Conservation (phyloP, 495 filamentous ascomycete genomes). For the Physcia stellaris region DNA sequence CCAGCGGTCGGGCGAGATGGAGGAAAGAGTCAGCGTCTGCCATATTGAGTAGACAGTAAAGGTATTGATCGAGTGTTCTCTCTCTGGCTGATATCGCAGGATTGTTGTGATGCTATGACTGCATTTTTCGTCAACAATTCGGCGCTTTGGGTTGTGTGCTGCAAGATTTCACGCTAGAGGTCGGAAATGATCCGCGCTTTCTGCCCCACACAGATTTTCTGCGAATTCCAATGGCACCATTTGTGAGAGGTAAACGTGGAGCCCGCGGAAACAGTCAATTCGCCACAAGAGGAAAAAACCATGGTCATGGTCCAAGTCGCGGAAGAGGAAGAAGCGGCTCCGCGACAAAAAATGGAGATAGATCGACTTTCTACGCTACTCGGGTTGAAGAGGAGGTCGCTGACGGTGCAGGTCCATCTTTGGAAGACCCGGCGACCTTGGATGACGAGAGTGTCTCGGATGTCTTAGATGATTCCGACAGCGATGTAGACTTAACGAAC, state of each 20-base stretch:
- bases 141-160: too few relatives aligned
- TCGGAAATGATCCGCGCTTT: too few relatives aligned
- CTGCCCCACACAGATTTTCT: too few relatives aligned
- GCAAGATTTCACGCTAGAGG: too few relatives aligned
- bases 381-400: constrained; percentile 10
- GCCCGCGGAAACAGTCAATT: constrained; percentile 7
- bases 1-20: constrained; percentile 85
- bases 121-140: too few relatives aligned
- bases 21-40: constrained; percentile 74
- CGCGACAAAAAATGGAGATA: neutral
- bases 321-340: constrained; percentile 5
- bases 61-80: neutral
- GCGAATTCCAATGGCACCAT: constrained; percentile 4
- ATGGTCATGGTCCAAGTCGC: constrained; percentile 20
- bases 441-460: neutral
- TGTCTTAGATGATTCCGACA: constrained; percentile 26
- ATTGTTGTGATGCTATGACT: too few relatives aligned
- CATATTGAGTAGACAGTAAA: constrained; percentile 34
- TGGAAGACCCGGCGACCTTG: neutral
- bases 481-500: constrained; percentile 30
- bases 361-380: constrained; percentile 8
- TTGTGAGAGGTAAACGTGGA: constrained; percentile 14
- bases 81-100: neutral
- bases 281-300: constrained; percentile 17
- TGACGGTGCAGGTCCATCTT: neutral